Evolutionary conservation across 805 yeast genomes (phyloP), one percentile per base, ranked within the genome.

Genomic region (Nakazawaea sp.): DNA sequence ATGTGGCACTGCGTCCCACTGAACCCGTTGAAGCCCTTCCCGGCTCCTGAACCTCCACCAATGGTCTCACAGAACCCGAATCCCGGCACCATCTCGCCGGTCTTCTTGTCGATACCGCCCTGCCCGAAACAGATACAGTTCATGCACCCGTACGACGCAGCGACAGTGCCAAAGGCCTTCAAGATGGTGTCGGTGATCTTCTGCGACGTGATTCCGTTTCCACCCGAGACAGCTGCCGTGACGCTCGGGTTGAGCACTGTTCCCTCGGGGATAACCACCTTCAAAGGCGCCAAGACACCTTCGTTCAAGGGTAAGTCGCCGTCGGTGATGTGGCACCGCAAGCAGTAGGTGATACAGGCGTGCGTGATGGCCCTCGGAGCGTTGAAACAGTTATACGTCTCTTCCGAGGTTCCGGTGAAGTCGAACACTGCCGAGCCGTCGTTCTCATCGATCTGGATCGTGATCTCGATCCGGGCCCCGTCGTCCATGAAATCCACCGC

Each of bases 71-170:
- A 65, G 48, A 68, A 68, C 4, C 76, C 79, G 49, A 72, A 72
- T 8, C 75, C 71, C 45, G 63, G 62, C 4, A 61, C 53, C 31
- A 63, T 40, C n/a, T 53, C 51, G 32, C 71, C 58, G 17, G 61
- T 56, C 3, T 42, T 48, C 15, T 59, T 59, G 36, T 59, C 62
- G 33, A 70, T 69, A 32, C 82, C 85, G 36, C 74, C 78, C 19
- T 70, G 70, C 11, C 96, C 96, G 61, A 87, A 88, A 0, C 92
- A 83, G 44, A 88, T 68, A 57, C 85, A 86, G 59, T 88, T 88
- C 61, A 92, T 83, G 40, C 89, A 87, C 19, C 96, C 95, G 53
- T 85, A 95, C 1, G 95, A 83, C 41, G 87, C 95, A 2, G 95
- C 95, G 51, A 83, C 78, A 4, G 85, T 81, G 39, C 74, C 70